A percentile compares a stretch with the other conserved stretches of the same genome.
phyloP scores from a whole-genome alignment of 1,284 basidiomycete genomes.

The Porodaedalea pini region DNA sequence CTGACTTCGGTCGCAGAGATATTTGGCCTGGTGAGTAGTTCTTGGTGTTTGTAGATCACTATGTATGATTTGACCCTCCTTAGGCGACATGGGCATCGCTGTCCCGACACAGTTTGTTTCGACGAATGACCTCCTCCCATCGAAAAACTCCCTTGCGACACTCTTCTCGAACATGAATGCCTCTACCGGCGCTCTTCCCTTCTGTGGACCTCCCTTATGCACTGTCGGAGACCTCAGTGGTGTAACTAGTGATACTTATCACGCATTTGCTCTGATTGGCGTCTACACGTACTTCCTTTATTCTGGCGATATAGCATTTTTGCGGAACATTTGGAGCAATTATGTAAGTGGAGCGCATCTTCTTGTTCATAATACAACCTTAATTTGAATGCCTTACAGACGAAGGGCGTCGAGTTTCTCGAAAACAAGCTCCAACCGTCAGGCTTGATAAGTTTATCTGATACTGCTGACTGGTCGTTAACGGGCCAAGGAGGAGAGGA shows the following conservation, averaged over 20 bases:
- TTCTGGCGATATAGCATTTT: slow-evolving; percentile 44
- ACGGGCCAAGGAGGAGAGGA: slow-evolving; percentile 45
- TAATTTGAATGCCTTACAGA: slow-evolving; percentile 22
- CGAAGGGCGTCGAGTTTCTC: slow-evolving; percentile 43
- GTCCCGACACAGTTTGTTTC: slow-evolving; percentile 59
- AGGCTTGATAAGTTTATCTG: slow-evolving; percentile 46
- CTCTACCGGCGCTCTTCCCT: slow-evolving; percentile 48
- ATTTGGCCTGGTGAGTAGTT: slow-evolving; percentile 49
- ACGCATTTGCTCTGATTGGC: slow-evolving; percentile 46
- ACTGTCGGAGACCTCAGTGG: slow-evolving; percentile 35
- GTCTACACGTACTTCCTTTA: slow-evolving; percentile 44
- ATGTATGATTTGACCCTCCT: not conserved
- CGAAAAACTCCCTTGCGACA: slow-evolving; percentile 51
- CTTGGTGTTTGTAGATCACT: not conserved
- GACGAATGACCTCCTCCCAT: slow-evolving; percentile 53
- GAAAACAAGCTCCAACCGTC: slow-evolving; percentile 41
- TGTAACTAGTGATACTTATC: slow-evolving; percentile 40
- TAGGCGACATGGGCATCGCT: slow-evolving; percentile 62
- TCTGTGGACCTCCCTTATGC: slow-evolving; percentile 56
- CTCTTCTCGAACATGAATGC: slow-evolving; percentile 54
- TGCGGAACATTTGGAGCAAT: slow-evolving; percentile 43
- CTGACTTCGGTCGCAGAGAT: slow-evolving; percentile 32
- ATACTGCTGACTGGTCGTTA: slow-evolving; percentile 48
- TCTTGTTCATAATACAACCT: not conserved
- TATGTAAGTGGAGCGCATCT: slow-evolving; percentile 28